Evolutionary conservation across 225 moss, liverwort and hornwort genomes (phyloP), one percentile per base, ranked within the genome.

Genomic region (Asterella californica): DNA sequence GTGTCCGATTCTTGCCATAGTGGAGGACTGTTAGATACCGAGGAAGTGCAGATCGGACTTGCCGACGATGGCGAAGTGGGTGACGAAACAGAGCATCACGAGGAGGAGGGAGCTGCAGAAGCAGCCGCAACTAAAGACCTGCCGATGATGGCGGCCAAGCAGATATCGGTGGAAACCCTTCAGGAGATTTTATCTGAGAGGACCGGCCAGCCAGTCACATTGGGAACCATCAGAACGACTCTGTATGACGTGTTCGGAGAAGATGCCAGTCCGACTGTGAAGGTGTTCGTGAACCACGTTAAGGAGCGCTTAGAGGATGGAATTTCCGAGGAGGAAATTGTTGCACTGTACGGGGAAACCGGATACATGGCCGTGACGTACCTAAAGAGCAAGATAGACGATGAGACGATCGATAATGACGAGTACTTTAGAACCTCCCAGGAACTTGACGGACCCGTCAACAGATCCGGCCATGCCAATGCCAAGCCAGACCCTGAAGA

Each of bases 1-100:
- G 46, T 94, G 34, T 92, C 94, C n/a, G 94, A 94, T 69, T 94
- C 91, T 5, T 94, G 92, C 83, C 92, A 94, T 80, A 94, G 92
- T 57, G 94, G 94, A 8, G 92, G 91, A 37, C 82, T 92, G 30
- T 90, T 92, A 15, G 94, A 94, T 80, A 85, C 89, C 25, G 82
- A 87, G n/a, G 87, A 92, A 53, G 91, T 91, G 77, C 92, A 92
- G 82, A 85, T 94, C 72, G 94, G 94, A 29, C 36, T 70, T 33
- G 84, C 74, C 55, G 80, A 79, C 52, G 81, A 78, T 38, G 84
- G 84, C 4, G 84, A 78, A 29, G 50, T 75, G 46, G 85, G 85
- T 47, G 75, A 60, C 18, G 29, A 83, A 15, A 79, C 83, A 3
- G 79, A 66, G 49, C 55, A 59, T 9, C 57, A n/a, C 70, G 68